phyloP scores from a whole-genome alignment of 2,329 filamentous ascomycete genomes.

The Aspergillus tubingensis region DNA sequence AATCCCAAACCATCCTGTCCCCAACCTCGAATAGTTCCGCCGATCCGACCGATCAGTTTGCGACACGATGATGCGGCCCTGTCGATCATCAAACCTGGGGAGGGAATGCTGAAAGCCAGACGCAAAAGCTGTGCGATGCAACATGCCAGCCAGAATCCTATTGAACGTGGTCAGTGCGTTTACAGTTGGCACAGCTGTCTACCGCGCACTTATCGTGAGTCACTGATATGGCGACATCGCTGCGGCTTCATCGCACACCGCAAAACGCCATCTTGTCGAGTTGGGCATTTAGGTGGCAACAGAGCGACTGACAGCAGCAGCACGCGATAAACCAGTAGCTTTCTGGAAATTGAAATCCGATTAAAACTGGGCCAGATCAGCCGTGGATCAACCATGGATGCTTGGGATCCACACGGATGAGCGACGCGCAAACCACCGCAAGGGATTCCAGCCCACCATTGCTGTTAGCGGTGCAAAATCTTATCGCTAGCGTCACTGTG shows the following conservation, averaged over 20 bases:
- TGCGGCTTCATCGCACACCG: no score
- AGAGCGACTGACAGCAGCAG: not conserved
- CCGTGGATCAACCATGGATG: slow-evolving; percentile 7
- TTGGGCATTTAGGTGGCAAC: not conserved
- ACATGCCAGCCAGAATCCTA: no score
- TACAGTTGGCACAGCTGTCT: not conserved
- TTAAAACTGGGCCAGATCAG: not conserved
- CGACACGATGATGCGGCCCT: not conserved
- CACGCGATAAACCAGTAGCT: not conserved
- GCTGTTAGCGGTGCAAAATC: slow-evolving; percentile 5
- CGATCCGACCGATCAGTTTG: not conserved
- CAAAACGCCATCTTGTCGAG: not conserved
- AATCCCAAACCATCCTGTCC: not conserved
- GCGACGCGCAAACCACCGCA: slow-evolving; percentile 9
- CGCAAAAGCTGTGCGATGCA: no score
- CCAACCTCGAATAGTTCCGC: not conserved
- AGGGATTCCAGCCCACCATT: not conserved
- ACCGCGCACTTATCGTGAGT: not conserved
- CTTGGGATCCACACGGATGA: not conserved
- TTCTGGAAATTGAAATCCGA: slow-evolving; percentile 3
- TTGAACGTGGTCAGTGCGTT: not conserved
- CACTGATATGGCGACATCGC: no score
- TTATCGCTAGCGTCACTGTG: not conserved
- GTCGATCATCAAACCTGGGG: not conserved
- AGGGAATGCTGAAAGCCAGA: not conserved